Evolutionary conservation across 2,329 filamentous ascomycete genomes (phyloP), one percentile per base, ranked within the genome.

Genomic region (Fusarium temperatum): DNA sequence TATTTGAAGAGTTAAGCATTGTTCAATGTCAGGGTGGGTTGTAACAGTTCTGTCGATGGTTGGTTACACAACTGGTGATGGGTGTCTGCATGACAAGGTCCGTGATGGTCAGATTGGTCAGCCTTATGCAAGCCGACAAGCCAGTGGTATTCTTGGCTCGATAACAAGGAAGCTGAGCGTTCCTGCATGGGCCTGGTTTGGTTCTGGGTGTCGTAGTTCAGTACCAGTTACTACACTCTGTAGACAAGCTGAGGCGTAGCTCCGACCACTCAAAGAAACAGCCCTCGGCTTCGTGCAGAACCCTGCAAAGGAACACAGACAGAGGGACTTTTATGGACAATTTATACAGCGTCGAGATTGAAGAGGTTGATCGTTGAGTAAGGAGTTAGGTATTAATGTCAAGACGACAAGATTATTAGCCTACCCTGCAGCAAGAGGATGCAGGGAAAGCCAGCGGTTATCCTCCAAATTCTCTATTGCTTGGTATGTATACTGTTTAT

Each of bases 131-230:
- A 22, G 28, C 18, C 59, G 58, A 45, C 44, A 63, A 24, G 32
- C 26, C 44, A 53, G 44, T 54, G 42, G 48, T 18, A 59, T 71
- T 44, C 39, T 66, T 70, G 65, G 42, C 59, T 39, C 26, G 44
- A 35, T 30, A 30, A 35, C 53, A 56, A 63, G 53, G 53, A 70
- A 55, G 63, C 30, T 44, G n/a, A 28, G 39, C 59, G 62, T 71
- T 73, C 58, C 62, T 73, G 70, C 62, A 72, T 74, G 42, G 56
- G 41, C 35, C 42, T 15, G 22, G 42, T 48, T 36, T 51, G 41
- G 20, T 36, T 58, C 30, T 36, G 30, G 15, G 50, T n/a, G n/a
- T 53, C n/a, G 24, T 35, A 35, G 17, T 20, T 35, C n/a, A 24
- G 30, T 20, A 24, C 12, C n/a, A 35, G n/a, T 13, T 51, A 53